Evolutionary conservation across 2,329 filamentous ascomycete genomes (phyloP).

Genomic region (Aspergillus bombycis): DNA sequence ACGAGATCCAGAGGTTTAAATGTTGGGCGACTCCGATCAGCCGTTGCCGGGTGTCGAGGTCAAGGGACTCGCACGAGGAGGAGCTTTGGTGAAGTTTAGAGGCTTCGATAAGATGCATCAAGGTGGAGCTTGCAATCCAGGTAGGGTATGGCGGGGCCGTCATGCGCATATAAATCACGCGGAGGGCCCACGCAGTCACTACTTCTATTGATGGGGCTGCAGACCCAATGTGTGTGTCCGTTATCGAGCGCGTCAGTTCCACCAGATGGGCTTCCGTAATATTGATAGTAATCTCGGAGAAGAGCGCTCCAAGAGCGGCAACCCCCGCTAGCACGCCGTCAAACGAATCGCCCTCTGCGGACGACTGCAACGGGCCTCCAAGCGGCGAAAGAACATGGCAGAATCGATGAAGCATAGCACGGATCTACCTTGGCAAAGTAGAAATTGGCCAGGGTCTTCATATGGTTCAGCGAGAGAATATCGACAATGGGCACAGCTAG

Average conservation of each 20-base stretch:
- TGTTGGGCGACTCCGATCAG: constrained; percentile 57
- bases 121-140: constrained; percentile 34
- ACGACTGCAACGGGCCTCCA: constrained; percentile 27
- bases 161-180: constrained; percentile 55
- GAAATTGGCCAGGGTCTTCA: constrained; percentile 47
- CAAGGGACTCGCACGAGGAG: constrained; percentile 9
- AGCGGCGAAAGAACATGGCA: constrained; percentile 21
- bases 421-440: constrained; percentile 58
- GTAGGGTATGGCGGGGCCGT: constrained; percentile 56
- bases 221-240: constrained; percentile 41
- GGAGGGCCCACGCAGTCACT: constrained; percentile 51
- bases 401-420: constrained; percentile 53
- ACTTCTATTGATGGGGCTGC: constrained; percentile 30
- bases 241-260: constrained; percentile 46
- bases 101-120: constrained; percentile 57
- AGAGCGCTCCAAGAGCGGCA: constrained; percentile 56
- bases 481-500: constrained; percentile 49
- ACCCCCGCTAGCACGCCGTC: constrained; percentile 57
- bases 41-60: constrained; percentile 43
- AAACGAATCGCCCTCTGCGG: constrained; percentile 32
- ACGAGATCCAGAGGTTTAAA: constrained; percentile 61
- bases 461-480: constrained; percentile 50
- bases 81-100: constrained; percentile 34
- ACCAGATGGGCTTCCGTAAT: constrained; percentile 52
- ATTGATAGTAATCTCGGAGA: constrained; percentile 48